Conservation (phyloP, 805 yeast genomes). For the Metschnikowia drakensbergensis region DNA sequence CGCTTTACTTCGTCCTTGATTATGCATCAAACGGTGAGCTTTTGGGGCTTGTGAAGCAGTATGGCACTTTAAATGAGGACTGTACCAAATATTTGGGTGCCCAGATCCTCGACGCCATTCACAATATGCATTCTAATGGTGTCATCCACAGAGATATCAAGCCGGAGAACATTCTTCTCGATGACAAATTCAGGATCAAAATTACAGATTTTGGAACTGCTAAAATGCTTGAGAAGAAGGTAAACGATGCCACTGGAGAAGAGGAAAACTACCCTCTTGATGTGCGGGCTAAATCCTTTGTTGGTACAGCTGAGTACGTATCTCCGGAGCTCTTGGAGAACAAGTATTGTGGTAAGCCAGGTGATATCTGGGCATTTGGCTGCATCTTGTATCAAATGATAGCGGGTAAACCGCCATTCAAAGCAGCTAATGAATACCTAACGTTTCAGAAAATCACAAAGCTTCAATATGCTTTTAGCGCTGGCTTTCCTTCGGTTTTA, state of each 20-base stretch:
- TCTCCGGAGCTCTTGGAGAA: slow-evolving; percentile 76
- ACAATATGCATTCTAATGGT: slow-evolving; percentile 70
- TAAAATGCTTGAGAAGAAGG: slow-evolving; percentile 55
- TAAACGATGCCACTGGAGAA: slow-evolving; percentile 29
- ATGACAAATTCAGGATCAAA: slow-evolving; percentile 55
- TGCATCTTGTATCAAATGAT: slow-evolving; percentile 60
- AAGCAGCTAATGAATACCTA: slow-evolving; percentile 75
- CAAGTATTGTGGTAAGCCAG: slow-evolving; percentile 60
- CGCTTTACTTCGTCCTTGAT: slow-evolving; percentile 70
- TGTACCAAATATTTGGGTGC: slow-evolving; percentile 66
- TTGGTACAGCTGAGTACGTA: slow-evolving; percentile 82
- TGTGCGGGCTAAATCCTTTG: slow-evolving; percentile 73
- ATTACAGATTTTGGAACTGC: slow-evolving; percentile 88
- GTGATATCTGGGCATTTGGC: slow-evolving; percentile 62
- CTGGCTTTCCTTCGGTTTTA: slow-evolving; percentile 54
- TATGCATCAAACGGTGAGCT: slow-evolving; percentile 80
- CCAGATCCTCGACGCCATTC: slow-evolving; percentile 69
- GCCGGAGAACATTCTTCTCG: slow-evolving; percentile 76
- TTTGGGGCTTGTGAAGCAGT: slow-evolving; percentile 59
- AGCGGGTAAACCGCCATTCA: slow-evolving; percentile 73
- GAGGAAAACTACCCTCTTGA: slow-evolving; percentile 56
- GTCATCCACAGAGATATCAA: slow-evolving; percentile 78
- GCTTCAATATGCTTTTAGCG: slow-evolving; percentile 68
- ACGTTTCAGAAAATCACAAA: slow-evolving; percentile 81
- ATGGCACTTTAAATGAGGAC: slow-evolving; percentile 68